Evolutionary conservation across 2,329 filamentous ascomycete species (phyloP).

Genomic region (Cordyceps cicadae): DNA sequence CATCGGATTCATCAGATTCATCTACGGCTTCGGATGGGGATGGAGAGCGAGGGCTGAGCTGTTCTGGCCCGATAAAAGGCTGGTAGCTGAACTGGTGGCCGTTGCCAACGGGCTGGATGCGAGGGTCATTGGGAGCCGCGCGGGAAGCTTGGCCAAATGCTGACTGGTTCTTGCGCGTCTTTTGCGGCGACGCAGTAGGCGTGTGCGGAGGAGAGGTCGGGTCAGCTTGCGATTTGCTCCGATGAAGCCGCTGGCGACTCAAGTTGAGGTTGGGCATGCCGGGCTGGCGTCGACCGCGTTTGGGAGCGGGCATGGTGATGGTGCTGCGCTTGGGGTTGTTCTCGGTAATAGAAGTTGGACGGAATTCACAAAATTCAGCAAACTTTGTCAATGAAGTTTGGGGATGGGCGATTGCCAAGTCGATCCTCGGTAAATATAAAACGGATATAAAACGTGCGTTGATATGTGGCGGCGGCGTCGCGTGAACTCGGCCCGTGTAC

Average conservation of each 20-base stretch:
- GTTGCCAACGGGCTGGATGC: constrained; percentile 34
- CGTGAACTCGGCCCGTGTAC: not conserved
- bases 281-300: constrained; percentile 28
- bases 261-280: constrained; percentile 35
- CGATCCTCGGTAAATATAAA: not conserved
- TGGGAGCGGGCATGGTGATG: constrained; percentile 24
- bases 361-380: not conserved
- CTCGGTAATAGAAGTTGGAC: not conserved
- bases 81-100: constrained; percentile 36
- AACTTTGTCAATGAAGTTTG: not conserved
- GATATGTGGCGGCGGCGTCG: not conserved
- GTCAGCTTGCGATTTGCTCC: constrained; percentile 19
- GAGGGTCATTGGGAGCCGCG: constrained; percentile 27
- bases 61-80: constrained; percentile 25
- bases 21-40: constrained; percentile 16
- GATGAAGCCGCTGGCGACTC: constrained; percentile 20
- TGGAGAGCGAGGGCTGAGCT: constrained; percentile 29
- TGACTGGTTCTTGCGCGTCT: constrained; percentile 26
- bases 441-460: not conserved
- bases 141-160: constrained; percentile 23
- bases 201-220: constrained; percentile 42
- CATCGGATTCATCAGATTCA: constrained; percentile 18
- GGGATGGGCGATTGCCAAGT: not conserved
- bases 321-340: not conserved
- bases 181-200: constrained; percentile 31